These are phyloP conservation scores for Nepenthes mirabilis DNA, from an alignment of 148 eudicot species.

Conservation along the genomic window DNA sequence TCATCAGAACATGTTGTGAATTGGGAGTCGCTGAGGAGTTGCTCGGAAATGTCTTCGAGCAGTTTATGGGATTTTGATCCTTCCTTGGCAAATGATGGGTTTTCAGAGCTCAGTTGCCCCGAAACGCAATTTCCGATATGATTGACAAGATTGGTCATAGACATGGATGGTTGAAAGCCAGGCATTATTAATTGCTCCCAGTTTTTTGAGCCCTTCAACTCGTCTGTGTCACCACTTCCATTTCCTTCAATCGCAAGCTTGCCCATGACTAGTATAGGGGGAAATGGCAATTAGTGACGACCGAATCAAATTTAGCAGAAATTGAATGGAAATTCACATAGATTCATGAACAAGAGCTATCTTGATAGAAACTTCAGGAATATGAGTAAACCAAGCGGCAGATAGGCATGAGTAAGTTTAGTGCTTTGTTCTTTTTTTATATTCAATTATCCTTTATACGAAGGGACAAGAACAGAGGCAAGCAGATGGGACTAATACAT, in stretches of 20 bases:
- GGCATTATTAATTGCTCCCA: slow-evolving; percentile 31
- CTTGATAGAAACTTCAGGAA: no score
- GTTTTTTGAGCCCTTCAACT: slow-evolving; percentile 15
- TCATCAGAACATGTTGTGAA: slow-evolving; percentile 45
- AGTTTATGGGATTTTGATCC: slow-evolving; percentile 33
- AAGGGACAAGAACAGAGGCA: no score
- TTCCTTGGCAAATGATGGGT: slow-evolving; percentile 19
- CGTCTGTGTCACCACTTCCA: slow-evolving; percentile 11
- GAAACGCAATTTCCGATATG: slow-evolving; percentile 54
- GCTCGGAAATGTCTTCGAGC: slow-evolving; percentile 53
- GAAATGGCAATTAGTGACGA: not conserved
- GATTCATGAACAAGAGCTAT: not conserved
- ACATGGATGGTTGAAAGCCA: slow-evolving; percentile 50
- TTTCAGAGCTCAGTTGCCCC: slow-evolving; percentile 26
- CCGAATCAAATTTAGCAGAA: not conserved
- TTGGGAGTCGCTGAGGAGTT: slow-evolving; percentile 49
- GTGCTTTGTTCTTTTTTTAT: no score
- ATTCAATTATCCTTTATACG: no score
- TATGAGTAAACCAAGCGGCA: not conserved
- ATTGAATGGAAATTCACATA: not conserved
- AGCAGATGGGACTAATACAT: no score
- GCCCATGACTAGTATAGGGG: slow-evolving; percentile 31
- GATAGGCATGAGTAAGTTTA: not conserved
- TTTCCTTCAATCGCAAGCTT: slow-evolving; percentile 29
- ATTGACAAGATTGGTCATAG: slow-evolving; percentile 59